These are phyloP conservation scores for Aegilops speltoides DNA, from an alignment of 176 grass and related monocot genomes.

Conservation along the genomic window DNA sequence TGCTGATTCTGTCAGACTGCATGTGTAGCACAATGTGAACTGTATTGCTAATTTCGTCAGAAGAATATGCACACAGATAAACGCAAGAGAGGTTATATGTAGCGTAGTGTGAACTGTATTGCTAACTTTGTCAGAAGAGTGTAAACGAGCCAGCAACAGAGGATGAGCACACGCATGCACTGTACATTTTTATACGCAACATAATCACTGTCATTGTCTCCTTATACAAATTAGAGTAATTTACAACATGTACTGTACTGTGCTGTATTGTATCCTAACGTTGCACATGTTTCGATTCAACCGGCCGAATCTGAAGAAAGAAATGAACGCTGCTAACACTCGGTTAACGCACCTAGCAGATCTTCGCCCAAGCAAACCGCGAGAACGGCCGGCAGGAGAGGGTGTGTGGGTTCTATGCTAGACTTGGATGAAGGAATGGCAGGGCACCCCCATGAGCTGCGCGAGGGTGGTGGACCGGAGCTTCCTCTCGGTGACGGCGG, in stretches of 20 bases:
- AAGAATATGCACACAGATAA: not conserved
- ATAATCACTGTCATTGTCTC: not conserved
- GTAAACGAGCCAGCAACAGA: not conserved
- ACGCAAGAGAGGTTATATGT: not conserved
- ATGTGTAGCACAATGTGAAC: not conserved
- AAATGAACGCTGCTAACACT: slow-evolving; percentile 7
- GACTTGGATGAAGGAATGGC: slow-evolving; percentile 46
- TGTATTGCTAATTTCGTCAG: not conserved
- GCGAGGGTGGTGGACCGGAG: slow-evolving; percentile 63
- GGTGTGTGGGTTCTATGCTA: not conserved
- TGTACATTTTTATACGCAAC: not conserved
- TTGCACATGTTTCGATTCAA: slow-evolving; percentile 6
- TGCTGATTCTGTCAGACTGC: not conserved
- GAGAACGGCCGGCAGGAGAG: not conserved
- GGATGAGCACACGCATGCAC: not conserved
- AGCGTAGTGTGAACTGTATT: not conserved
- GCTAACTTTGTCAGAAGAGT: not conserved
- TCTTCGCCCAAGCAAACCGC: not conserved
- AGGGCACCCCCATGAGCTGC: slow-evolving; percentile 72
- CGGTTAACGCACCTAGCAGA: not conserved
- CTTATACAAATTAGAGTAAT: slow-evolving; percentile 18
- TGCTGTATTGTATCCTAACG: slow-evolving; percentile 15
- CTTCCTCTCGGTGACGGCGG: slow-evolving; percentile 88
- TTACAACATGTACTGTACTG: slow-evolving; percentile 15
- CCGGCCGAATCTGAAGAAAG: slow-evolving; percentile 26